A percentile compares a stretch with the other conserved stretches of the same genome.
These are phyloP conservation scores for Blepharisma stoltei DNA, from an alignment of 73 alveolate species.

Conservation along the genomic window DNA sequence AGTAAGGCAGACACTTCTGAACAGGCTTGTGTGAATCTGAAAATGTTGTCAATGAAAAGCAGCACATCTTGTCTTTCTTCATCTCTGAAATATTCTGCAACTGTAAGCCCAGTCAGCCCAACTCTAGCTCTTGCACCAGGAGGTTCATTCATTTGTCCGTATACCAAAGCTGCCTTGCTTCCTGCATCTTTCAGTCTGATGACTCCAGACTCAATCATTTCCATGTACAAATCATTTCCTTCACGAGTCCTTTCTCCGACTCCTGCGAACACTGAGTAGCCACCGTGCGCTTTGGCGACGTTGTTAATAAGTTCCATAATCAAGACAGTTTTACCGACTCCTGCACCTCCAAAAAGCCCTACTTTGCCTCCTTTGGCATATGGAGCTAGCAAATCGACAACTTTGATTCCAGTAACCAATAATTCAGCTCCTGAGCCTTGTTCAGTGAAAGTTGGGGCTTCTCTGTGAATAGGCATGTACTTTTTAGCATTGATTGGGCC, in stretches of 20 bases:
- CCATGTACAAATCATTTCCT: slow-evolving; percentile 85
- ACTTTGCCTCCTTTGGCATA: slow-evolving; percentile 95
- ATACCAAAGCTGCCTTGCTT: slow-evolving; percentile 92
- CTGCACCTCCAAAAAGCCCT: slow-evolving; percentile 96
- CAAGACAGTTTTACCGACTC: slow-evolving; percentile 98
- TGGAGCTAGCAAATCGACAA: slow-evolving; percentile 97
- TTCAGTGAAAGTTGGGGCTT: slow-evolving; percentile 93
- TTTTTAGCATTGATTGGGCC: slow-evolving; percentile 74
- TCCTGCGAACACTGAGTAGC: slow-evolving; percentile 97
- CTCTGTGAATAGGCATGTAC: slow-evolving; percentile 90
- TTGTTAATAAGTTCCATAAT: slow-evolving; percentile 96
- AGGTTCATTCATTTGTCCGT: slow-evolving; percentile 98
- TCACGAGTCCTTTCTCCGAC: slow-evolving; percentile 95
- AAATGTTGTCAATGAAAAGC: slow-evolving; percentile 85
- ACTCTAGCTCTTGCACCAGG: slow-evolving; percentile 99
- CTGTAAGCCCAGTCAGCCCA: slow-evolving; percentile 83
- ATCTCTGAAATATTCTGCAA: slow-evolving; percentile 95
- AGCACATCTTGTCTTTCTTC: slow-evolving; percentile 90
- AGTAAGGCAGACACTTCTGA: slow-evolving; percentile 91
- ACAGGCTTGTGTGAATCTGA: slow-evolving; percentile 93
- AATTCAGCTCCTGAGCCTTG: slow-evolving; percentile 86
- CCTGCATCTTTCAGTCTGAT: slow-evolving; percentile 54
- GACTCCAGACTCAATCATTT: slow-evolving; percentile 87
- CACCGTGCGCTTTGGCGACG: slow-evolving; percentile 92
- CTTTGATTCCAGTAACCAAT: slow-evolving; percentile 89